Evolutionary conservation across 305 asterid genomes (phyloP).

Genomic region (Rubia balearica): DNA sequence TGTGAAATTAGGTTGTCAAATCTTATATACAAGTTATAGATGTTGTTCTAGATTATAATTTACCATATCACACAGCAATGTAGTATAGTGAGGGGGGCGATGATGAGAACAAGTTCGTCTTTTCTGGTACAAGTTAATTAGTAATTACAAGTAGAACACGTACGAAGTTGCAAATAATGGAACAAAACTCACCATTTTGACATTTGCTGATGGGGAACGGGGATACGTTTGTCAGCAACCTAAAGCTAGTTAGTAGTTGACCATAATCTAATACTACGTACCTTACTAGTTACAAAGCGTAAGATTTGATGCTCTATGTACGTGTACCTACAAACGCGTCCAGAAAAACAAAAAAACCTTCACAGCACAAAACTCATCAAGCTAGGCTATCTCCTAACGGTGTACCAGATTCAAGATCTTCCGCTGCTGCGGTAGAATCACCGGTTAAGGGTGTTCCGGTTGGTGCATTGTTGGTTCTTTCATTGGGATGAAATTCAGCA

Average conservation of each 20-base stretch:
- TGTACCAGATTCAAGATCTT: slow-evolving; percentile 62
- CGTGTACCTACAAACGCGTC: neutral
- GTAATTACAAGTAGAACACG: neutral
- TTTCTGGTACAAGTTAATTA: neutral
- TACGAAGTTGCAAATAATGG: neutral
- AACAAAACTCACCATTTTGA: neutral
- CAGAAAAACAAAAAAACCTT: neutral
- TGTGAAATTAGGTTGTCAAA: too few species aligned
- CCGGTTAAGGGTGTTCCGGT: slow-evolving; percentile 19
- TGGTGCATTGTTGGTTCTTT: slow-evolving; percentile 24
- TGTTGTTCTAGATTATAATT: too few species aligned
- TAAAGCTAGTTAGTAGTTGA: neutral
- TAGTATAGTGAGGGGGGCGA: too few species aligned
- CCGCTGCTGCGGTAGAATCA: slow-evolving; percentile 23
- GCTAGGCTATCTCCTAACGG: slow-evolving; percentile 32
- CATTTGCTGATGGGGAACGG: neutral
- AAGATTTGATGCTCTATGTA: slow-evolving; percentile 7
- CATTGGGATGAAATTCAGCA: slow-evolving; percentile 33
- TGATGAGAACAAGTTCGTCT: too few species aligned
- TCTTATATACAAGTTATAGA: too few species aligned
- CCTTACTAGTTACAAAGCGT: neutral
- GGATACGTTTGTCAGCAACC: slow-evolving; percentile 4
- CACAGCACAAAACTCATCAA: neutral
- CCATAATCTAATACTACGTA: neutral
- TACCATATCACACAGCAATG: too few species aligned